Evolutionary conservation across 2,329 filamentous ascomycete genomes (phyloP), one percentile per base, ranked within the genome.

Genomic region (Paraphaeosphaeria minitans): DNA sequence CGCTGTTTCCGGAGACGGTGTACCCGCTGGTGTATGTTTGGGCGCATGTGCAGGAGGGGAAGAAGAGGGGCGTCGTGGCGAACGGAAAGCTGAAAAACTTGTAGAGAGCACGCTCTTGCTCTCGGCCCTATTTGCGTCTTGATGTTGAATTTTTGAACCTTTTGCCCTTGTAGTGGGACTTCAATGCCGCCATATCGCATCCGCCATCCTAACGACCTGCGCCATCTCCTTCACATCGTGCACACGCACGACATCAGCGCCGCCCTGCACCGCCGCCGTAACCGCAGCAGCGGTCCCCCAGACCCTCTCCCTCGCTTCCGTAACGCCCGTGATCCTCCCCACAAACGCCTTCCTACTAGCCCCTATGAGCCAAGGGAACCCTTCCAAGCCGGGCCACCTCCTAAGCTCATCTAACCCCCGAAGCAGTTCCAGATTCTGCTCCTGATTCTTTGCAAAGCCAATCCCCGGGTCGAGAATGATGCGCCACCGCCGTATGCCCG

Each of bases 401-500:
- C 74, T 63, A 37, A 96, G 79, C 64, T 87, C 85, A 9, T 83
- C 81, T 33, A 96, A 77, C 1, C 85, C 79, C 9, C 90, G 83
- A 35, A 99, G 80, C 2, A 99, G 79, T 66, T 92, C 87, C 2
- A 97, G 79, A 75, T 97, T 97, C 75, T 97, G 92, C 42, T 84
- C 82, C 55, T 84, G 82, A 0, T 86, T 88, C 80, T 99, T 99
- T 56, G 95, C 93, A 73, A 99, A 99, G 0, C 95, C 95, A 33
- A 99, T 85, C 0, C 95, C 95, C 0, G 95, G 95, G 74, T 99
- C 95, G 1, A 98, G 86, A 35, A 98, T 88, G 64, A 99, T 96
- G 64, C 94, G 90, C 95, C 95, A 99, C 50, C 93, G 88, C 4
- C 91, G 85, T 45, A 99, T 85, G 0, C 95, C 95, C 0, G 92